These are phyloP conservation scores for Wickerhamomyces bisporus DNA, from an alignment of 805 yeast species.

Conservation along the genomic window DNA sequence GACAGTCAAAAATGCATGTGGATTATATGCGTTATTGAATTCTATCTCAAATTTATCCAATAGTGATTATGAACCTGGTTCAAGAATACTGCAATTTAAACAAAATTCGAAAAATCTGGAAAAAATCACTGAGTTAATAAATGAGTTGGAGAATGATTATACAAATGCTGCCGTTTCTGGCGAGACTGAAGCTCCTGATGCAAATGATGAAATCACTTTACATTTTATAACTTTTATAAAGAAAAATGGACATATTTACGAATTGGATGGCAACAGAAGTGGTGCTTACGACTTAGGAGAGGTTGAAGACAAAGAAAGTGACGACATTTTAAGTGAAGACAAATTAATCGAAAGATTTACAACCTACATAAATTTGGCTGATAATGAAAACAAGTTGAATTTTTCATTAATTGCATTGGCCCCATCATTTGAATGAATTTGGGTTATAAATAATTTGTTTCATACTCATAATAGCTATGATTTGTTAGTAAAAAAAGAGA, in stretches of 20 bases:
- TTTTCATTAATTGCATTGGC: constrained; percentile 78
- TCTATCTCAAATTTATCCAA: constrained; percentile 38
- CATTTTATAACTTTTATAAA: constrained; percentile 78
- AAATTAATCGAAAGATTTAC: constrained; percentile 51
- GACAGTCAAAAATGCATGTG: constrained; percentile 85
- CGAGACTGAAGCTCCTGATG: constrained; percentile 57
- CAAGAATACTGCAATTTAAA: constrained; percentile 15
- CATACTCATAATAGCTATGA: too few relatives aligned
- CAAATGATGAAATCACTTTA: constrained; percentile 47
- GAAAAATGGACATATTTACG: constrained; percentile 58
- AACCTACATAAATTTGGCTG: constrained; percentile 60
- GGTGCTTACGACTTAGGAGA: constrained; percentile 67
- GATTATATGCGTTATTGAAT: constrained; percentile 83
- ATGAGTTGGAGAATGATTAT: constrained; percentile 39
- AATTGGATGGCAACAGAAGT: constrained; percentile 81
- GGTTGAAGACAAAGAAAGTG: constrained; percentile 23
- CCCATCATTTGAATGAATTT: constrained; percentile 39
- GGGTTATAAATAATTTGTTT: too few relatives aligned
- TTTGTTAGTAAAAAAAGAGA: too few relatives aligned
- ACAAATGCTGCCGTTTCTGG: constrained; percentile 34
- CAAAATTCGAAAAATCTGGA: constrained; percentile 11
- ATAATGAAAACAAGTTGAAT: constrained; percentile 51
- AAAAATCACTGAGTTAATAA: constrained; percentile 35
- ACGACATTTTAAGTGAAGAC: constrained; percentile 50
- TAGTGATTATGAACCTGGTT: constrained; percentile 15